Evolutionary conservation across 106 monocot genomes (phyloP), one percentile per base, ranked within the genome.

Genomic region (Phalaenopsis equestris): DNA sequence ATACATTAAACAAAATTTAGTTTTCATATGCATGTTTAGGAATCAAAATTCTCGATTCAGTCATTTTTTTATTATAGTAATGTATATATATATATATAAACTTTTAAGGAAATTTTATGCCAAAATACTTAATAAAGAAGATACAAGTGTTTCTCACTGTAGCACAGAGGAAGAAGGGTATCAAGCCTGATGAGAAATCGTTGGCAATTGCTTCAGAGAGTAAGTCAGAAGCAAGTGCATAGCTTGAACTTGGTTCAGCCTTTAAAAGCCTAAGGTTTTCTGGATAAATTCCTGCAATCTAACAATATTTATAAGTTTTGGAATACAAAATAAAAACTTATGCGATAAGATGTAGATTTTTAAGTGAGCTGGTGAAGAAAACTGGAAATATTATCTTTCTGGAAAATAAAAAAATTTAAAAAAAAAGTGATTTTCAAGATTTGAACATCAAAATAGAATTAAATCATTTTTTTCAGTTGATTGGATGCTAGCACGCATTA

Each of bases 131-230:
- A 19, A 45, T 45, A 42, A 74, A 74, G 16, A 12, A 74, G 6
- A 6, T 43, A 18, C 6, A 5, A 1, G 64, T 24, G 24, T 64
- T 24, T 19, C 74, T 74, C 74, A 74, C 74, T 18, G 74, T 74
- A 43, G 42, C 74, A 74, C 74, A 74, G 37, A 74, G 74, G 74
- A 74, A 74, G 74, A 74, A 74, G 42, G 74, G 74, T 74, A 45
- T 74, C 16, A 42, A 42, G 18, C 43, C 42, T 19, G 45, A 42
- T 74, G 42, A 74, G 4, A 74, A 45, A 41, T 74, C 74, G n/a
- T 5, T 43, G 37, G 43, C 45, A 74, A 74, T 74, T 74, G 74
- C 74, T 45, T 74, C 74, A 43, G 74, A 3, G 19, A 74, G 74
- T 74, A n/a, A 18, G 43, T 74, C 74, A 74, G 74, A 43, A 74